These are phyloP conservation scores for Hordeum pubiflorum DNA, from an alignment of 202 grass and related monocot genomes.

Conservation along the genomic window DNA sequence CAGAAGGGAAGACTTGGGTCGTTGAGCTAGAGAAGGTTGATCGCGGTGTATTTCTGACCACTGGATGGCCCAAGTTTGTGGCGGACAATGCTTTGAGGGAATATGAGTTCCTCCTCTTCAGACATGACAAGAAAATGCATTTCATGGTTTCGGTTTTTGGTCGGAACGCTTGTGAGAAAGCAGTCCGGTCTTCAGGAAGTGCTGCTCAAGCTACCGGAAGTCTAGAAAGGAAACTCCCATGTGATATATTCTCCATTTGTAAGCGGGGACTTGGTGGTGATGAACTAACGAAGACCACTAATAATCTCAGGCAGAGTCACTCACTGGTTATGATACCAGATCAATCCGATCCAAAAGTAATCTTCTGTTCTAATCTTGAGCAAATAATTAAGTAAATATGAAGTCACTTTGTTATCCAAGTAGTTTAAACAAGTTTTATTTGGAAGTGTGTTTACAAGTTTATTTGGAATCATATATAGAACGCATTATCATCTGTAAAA, in stretches of 20 bases:
- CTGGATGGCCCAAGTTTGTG: constrained; percentile 67
- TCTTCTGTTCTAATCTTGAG: not conserved
- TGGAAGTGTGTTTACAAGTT: not conserved
- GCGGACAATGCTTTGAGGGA: constrained; percentile 46
- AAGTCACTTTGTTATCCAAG: not conserved
- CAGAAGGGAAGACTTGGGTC: constrained; percentile 41
- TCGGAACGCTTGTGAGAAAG: constrained; percentile 60
- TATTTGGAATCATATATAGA: not conserved
- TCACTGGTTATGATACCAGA: constrained; percentile 16
- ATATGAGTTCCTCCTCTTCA: constrained; percentile 67
- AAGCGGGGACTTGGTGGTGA: not conserved
- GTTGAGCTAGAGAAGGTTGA: constrained; percentile 34
- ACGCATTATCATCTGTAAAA: not conserved
- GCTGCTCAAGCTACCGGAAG: not conserved
- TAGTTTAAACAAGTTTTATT: constrained; percentile 1
- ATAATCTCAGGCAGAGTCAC: not conserved
- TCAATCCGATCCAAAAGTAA: not conserved
- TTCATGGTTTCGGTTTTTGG: constrained; percentile 68
- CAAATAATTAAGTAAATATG: not conserved
- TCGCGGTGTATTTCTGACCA: constrained; percentile 36
- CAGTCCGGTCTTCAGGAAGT: constrained; percentile 8
- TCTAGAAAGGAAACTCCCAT: constrained; percentile 13
- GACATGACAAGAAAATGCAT: constrained; percentile 39
- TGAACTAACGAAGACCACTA: not conserved
- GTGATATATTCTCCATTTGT: constrained; percentile 9